Conservation (phyloP, 169 alveolate genomes). For the Cyclospora cayetanensis region DNA sequence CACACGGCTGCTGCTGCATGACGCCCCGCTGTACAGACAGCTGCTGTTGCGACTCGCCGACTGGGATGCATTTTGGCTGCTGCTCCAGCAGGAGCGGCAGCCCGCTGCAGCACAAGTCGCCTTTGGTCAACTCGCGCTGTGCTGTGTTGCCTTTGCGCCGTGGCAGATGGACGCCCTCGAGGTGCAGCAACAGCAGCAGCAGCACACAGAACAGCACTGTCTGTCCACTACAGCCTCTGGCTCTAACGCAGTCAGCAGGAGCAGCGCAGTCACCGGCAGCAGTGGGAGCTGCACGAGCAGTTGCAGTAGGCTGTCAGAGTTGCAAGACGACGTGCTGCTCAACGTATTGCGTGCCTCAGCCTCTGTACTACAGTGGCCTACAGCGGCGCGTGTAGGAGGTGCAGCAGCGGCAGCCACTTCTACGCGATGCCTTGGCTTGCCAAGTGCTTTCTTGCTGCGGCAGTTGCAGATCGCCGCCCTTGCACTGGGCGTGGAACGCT, state of each 20-base stretch:
- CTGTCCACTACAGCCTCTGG: no score
- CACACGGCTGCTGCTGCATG: conserved; percentile 9
- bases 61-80: not conserved
- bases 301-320: not conserved
- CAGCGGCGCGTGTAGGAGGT: not conserved
- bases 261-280: not conserved
- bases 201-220: no score
- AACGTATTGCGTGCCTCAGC: not conserved
- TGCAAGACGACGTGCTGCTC: not conserved
- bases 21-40: not conserved
- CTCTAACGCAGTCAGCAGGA: conserved; percentile 22
- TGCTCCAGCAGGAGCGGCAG: conserved; percentile 38
- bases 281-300: not conserved
- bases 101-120: conserved; percentile 63
- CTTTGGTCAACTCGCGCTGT: conserved; percentile 26
- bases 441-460: conserved; percentile 8
- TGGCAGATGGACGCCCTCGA: not conserved
- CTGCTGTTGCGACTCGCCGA: conserved; percentile 58
- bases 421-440: not conserved
- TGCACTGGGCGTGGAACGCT: not conserved
- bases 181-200: conserved; percentile 33
- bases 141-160: not conserved
- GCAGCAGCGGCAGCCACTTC: not conserved
- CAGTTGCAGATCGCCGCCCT: conserved; percentile 58
- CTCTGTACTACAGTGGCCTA: not conserved